Evolutionary conservation across 306 rosid species (phyloP).

Genomic region (Potentilla sterilis): DNA sequence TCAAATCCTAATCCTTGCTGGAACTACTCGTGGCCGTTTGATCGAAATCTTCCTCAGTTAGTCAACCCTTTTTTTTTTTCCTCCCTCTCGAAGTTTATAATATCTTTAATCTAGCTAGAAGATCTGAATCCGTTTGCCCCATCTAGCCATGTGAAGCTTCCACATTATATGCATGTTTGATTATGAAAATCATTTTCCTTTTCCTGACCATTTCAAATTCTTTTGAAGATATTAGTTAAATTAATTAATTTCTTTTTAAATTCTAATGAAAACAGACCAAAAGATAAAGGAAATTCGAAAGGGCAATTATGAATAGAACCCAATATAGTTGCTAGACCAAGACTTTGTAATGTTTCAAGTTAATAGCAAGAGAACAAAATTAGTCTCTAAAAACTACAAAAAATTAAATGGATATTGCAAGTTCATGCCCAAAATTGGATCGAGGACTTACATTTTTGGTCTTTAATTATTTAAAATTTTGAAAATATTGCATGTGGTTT

Average conservation of each 20-base stretch:
- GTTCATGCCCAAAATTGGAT: background rate
- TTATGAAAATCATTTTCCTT: background rate
- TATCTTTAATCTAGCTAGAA: background rate
- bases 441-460: background rate
- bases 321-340: background rate
- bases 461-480: slow-evolving; percentile 2
- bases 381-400: background rate
- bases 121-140: slow-evolving; percentile 23
- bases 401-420: too few species aligned
- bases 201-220: background rate
- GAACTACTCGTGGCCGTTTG: slow-evolving; percentile 20
- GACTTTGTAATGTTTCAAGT: background rate
- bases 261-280: background rate
- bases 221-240: background rate
- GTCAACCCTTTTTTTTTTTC: background rate
- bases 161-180: background rate
- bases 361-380: background rate
- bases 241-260: background rate
- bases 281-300: background rate
- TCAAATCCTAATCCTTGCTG: slow-evolving; percentile 23
- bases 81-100: background rate
- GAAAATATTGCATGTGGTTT: slow-evolving; percentile 32
- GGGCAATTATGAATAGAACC: background rate
- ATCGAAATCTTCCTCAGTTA: slow-evolving; percentile 13
- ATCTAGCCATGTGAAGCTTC: slow-evolving; percentile 21